These are phyloP conservation scores for Paspalum vaginatum DNA, from an alignment of 176 grass and related monocot genomes.

Conservation along the genomic window DNA sequence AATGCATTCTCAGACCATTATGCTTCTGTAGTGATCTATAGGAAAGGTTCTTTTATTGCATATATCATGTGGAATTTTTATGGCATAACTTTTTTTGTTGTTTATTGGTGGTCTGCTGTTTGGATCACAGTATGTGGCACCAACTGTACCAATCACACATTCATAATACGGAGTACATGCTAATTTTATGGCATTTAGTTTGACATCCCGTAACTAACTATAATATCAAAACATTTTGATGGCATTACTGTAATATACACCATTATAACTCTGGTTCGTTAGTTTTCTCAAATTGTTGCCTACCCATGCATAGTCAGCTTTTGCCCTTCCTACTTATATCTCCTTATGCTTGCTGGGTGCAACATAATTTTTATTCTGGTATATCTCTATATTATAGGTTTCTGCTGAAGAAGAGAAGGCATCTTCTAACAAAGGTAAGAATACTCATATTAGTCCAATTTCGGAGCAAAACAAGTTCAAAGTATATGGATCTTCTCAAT, in stretches of 20 bases:
- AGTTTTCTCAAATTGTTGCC: not conserved
- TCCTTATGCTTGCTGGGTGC: conserved; percentile 8
- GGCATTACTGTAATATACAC: not conserved
- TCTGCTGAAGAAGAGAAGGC: conserved; percentile 76
- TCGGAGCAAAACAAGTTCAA: conserved; percentile 52
- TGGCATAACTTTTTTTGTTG: not conserved
- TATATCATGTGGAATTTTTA: not conserved
- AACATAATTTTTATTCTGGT: conserved; percentile 26
- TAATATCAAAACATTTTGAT: not conserved
- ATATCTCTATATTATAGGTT: conserved; percentile 57
- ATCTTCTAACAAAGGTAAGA: conserved; percentile 60
- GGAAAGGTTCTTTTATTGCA: not conserved
- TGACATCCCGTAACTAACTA: no score
- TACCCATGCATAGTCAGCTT: not conserved
- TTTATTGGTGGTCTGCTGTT: not conserved
- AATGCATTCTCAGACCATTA: not conserved
- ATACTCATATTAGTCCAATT: conserved; percentile 49
- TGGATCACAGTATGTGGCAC: not conserved
- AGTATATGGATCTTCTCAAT: conserved; percentile 49
- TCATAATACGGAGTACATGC: not conserved
- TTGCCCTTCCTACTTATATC: not conserved
- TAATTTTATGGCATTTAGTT: no score
- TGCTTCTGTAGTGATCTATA: no score
- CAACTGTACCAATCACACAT: not conserved
- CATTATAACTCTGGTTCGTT: conserved; percentile 4